These are phyloP conservation scores for Eudorina sp. DNA, from an alignment of 139 green algal genomes.

Conservation along the genomic window DNA sequence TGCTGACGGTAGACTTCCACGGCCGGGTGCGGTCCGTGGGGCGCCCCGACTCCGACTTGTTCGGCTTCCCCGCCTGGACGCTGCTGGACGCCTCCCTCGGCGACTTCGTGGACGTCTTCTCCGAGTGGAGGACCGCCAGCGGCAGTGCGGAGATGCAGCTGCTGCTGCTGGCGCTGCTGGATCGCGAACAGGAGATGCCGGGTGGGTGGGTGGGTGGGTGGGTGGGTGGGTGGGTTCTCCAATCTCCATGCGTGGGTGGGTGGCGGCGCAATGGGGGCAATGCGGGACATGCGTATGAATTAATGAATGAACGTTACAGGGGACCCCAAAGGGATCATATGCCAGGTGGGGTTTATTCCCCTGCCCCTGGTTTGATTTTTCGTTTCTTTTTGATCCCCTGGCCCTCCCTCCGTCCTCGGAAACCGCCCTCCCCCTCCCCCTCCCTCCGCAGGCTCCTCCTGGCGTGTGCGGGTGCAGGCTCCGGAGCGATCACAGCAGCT, in stretches of 20 bases:
- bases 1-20: slow-evolving; percentile 22
- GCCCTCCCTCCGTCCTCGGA: neutral
- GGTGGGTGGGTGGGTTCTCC: too few species aligned
- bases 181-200: slow-evolving; percentile 41
- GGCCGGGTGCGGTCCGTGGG: neutral
- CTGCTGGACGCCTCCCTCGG: slow-evolving; percentile 6
- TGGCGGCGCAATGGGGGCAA: too few species aligned
- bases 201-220: neutral
- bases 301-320: too few species aligned
- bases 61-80: neutral
- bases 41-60: neutral
- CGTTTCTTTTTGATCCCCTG: too few species aligned
- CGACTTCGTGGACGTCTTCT: slow-evolving; percentile 47
- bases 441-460: slow-evolving; percentile 12
- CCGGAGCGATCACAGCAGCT: neutral
- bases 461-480: slow-evolving; percentile 11
- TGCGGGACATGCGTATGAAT: too few species aligned
- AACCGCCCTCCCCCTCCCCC: neutral
- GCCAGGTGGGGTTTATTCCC: too few species aligned
- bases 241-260: too few species aligned
- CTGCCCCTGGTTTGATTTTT: too few species aligned
- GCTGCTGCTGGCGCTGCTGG: slow-evolving; percentile 29
- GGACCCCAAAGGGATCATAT: too few species aligned
- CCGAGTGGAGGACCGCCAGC: slow-evolving; percentile 29
- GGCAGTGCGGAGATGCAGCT: neutral